Percentiles rank a stretch among this genome's conserved stretches.
Conservation (phyloP, 148 eudicot genomes). For the Vaccinium vitisidaea region DNA sequence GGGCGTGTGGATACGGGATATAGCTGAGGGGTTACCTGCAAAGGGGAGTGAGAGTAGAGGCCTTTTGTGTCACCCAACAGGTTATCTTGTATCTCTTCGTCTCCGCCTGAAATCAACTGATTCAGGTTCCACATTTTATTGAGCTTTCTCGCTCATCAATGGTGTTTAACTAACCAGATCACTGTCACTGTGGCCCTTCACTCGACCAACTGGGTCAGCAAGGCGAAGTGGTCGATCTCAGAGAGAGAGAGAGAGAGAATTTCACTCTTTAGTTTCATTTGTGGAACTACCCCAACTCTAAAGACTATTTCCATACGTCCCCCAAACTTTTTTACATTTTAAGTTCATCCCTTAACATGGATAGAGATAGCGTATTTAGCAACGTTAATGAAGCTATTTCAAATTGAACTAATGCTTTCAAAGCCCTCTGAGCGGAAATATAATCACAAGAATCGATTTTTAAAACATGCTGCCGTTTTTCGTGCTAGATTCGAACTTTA, state of each 20-base stretch:
- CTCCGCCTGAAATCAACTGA: constrained; percentile 18
- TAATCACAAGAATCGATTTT: background rate
- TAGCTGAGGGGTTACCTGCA: constrained; percentile 6
- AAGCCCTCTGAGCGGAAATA: background rate
- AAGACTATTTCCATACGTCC: background rate
- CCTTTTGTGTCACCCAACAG: constrained; percentile 13
- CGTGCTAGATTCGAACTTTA: background rate
- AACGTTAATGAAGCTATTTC: too few species aligned
- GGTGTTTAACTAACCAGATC: background rate
- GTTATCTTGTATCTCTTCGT: constrained; percentile 20
- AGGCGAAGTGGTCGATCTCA: background rate
- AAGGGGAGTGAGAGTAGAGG: constrained; percentile 23
- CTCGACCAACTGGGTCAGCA: background rate
- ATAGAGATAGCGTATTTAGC: too few species aligned
- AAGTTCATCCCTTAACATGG: too few species aligned
- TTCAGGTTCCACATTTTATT: constrained; percentile 19
- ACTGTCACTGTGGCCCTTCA: background rate
- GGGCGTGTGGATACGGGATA: background rate
- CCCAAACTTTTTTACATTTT: background rate
- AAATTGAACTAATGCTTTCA: background rate
- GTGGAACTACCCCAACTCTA: background rate
- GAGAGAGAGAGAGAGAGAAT: background rate
- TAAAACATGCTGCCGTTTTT: background rate
- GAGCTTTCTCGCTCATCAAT: constrained; percentile 8
- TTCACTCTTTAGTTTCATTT: background rate